A percentile compares a stretch with the other conserved stretches of the same genome.
phyloP scores from a whole-genome alignment of 2,329 filamentous ascomycete genomes.

The Penicillium sp. region DNA sequence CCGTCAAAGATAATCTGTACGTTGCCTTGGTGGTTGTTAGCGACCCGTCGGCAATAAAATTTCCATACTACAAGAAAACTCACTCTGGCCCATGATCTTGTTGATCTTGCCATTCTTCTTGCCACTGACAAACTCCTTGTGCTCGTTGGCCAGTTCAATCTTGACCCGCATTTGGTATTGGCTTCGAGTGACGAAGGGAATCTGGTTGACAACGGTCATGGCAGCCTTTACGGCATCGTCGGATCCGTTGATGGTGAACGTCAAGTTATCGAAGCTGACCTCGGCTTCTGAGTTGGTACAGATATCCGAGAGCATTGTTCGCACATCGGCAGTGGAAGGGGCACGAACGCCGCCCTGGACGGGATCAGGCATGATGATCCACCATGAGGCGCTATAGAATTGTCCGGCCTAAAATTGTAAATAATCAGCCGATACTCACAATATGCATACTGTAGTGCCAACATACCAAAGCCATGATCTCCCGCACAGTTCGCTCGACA shows the following conservation, averaged over 20 bases:
- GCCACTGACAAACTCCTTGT: constrained; percentile 98
- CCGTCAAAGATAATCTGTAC: constrained; percentile 99
- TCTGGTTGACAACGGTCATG: constrained; percentile 87
- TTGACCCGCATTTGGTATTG: constrained; percentile 95
- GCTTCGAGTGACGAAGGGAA: constrained; percentile 79
- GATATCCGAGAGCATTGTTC: constrained; percentile 89
- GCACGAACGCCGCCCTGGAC: constrained; percentile 55
- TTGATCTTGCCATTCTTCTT: constrained; percentile 99
- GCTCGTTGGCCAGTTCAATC: constrained; percentile 97
- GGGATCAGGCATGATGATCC: constrained; percentile 73
- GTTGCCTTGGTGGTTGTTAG: constrained; percentile 54
- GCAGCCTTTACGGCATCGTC: constrained; percentile 95
- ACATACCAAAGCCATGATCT: constrained; percentile 82
- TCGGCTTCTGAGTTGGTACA: constrained; percentile 95
- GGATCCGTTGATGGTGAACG: constrained; percentile 89
- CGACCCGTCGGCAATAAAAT: neutral
- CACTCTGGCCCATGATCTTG: constrained; percentile 99
- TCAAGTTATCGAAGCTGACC: constrained; percentile 87
- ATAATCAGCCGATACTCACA: neutral
- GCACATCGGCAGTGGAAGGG: constrained; percentile 65
- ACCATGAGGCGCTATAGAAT: constrained; percentile 97
- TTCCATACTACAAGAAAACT: constrained; percentile 22
- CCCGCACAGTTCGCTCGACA: constrained; percentile 88
- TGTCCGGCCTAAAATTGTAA: constrained; percentile 69
- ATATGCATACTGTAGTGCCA: neutral